A percentile compares a stretch with the other conserved stretches of the same genome.
phyloP scores from a whole-genome alignment of 495 filamentous ascomycete genomes.

The Aspergillus baeticus region DNA sequence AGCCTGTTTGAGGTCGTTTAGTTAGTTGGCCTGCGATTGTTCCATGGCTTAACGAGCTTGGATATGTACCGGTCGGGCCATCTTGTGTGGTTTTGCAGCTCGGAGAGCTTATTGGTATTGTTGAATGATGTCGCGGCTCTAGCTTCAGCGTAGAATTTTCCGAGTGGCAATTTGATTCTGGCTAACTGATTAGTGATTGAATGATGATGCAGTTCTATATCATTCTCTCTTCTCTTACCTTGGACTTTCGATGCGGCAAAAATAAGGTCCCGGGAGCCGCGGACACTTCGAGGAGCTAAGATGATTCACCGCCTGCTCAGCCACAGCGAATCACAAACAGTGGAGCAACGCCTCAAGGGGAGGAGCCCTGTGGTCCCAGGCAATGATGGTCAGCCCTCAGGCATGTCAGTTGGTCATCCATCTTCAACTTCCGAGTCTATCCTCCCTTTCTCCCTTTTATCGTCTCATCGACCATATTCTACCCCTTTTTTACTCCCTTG shows the following conservation, averaged over 20 bases:
- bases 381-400: not conserved
- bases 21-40: conserved; percentile 10
- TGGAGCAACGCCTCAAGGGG: conserved; percentile 5
- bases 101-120: not conserved
- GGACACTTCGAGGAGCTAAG: conserved; percentile 13
- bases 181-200: no score
- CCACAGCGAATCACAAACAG: conserved; percentile 7
- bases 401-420: conserved; percentile 10
- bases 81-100: conserved; percentile 13
- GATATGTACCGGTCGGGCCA: conserved; percentile 31
- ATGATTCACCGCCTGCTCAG: conserved; percentile 5
- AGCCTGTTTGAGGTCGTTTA: conserved; percentile 30
- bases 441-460: conserved; percentile 17
- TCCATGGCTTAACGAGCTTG: not conserved
- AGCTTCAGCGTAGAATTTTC: not conserved
- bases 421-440: conserved; percentile 25
- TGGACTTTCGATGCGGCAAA: conserved; percentile 10
- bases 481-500: conserved; percentile 10
- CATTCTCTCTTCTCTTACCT: no score
- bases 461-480: conserved; percentile 23
- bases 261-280: conserved; percentile 17
- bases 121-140: not conserved
- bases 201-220: not conserved
- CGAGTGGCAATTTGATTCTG: not conserved
- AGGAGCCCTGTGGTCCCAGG: not conserved